Conservation (phyloP, 495 filamentous ascomycete genomes). For the Cladorrhinum samala region DNA sequence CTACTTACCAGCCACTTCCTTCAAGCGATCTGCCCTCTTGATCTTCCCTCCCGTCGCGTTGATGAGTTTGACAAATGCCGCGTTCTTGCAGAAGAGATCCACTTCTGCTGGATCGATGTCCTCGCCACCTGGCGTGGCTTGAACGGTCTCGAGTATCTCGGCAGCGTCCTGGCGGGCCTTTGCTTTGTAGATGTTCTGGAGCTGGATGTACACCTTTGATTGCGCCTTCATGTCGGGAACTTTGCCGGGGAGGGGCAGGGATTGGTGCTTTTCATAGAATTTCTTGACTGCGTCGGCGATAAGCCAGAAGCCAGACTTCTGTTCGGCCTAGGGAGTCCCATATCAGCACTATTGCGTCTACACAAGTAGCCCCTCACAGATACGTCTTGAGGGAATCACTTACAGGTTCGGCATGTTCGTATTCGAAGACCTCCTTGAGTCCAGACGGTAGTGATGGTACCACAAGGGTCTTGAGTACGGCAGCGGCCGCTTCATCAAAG, state of each 20-base stretch:
- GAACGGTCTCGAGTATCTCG: constrained; percentile 68
- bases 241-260: constrained; percentile 77
- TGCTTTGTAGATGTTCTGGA: constrained; percentile 90
- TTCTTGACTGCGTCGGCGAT: constrained; percentile 72
- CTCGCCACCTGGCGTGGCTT: constrained; percentile 46
- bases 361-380: too few relatives aligned
- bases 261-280: constrained; percentile 65
- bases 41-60: constrained; percentile 33
- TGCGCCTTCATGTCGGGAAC: constrained; percentile 98
- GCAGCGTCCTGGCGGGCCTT: constrained; percentile 77
- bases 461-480: constrained; percentile 74
- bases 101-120: constrained; percentile 68
- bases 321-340: constrained; percentile 27
- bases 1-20: constrained; percentile 30
- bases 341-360: constrained; percentile 20
- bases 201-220: constrained; percentile 80
- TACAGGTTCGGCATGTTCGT: constrained; percentile 45
- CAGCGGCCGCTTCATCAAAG: constrained; percentile 84
- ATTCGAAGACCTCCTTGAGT: constrained; percentile 71
- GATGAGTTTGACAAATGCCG: constrained; percentile 86
- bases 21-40: constrained; percentile 22
- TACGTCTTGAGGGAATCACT: constrained; percentile 12
- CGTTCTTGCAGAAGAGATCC: constrained; percentile 91
- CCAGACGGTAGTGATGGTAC: constrained; percentile 56
- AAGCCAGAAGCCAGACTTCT: constrained; percentile 70